phyloP scores from a whole-genome alignment of 352 stramenopile species.

The Blastocystis sp. region DNA sequence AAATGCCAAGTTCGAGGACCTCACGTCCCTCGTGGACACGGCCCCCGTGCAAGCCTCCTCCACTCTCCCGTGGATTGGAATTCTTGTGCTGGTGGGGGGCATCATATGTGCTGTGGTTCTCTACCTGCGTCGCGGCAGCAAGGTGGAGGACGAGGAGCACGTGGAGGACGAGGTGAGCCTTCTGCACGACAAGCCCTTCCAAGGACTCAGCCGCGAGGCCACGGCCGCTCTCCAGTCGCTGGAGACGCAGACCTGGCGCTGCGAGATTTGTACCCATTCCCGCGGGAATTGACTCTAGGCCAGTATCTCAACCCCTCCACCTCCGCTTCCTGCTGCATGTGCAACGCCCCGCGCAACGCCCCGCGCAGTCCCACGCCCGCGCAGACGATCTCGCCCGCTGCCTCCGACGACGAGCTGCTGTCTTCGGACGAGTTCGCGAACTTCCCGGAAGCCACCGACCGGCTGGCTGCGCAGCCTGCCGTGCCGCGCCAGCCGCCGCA shows the following conservation, averaged over 20 bases:
- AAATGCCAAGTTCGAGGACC: background rate
- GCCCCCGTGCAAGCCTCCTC: background rate
- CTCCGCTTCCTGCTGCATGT: conserved; percentile 18
- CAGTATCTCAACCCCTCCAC: conserved; percentile 28
- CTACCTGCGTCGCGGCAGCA: background rate
- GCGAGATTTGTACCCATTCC: background rate
- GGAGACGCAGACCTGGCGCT: conserved; percentile 1
- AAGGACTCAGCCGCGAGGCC: background rate
- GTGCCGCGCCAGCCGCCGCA: conserved; percentile 26
- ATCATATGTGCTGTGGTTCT: background rate
- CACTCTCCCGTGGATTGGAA: background rate
- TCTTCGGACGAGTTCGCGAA: background rate
- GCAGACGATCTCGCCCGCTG: background rate
- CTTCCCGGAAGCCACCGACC: background rate
- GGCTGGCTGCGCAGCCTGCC: background rate
- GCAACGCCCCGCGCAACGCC: background rate
- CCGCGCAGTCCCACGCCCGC: background rate
- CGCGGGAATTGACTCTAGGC: background rate
- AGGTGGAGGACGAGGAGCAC: background rate
- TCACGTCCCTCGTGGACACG: background rate
- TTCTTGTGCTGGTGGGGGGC: background rate
- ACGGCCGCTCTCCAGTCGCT: background rate
- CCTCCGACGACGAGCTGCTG: background rate
- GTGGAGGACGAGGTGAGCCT: background rate
- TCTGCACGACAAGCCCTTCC: background rate